Evolutionary conservation across 768 basidiomycete genomes (phyloP).

Genomic region (Amanita rubescens): DNA sequence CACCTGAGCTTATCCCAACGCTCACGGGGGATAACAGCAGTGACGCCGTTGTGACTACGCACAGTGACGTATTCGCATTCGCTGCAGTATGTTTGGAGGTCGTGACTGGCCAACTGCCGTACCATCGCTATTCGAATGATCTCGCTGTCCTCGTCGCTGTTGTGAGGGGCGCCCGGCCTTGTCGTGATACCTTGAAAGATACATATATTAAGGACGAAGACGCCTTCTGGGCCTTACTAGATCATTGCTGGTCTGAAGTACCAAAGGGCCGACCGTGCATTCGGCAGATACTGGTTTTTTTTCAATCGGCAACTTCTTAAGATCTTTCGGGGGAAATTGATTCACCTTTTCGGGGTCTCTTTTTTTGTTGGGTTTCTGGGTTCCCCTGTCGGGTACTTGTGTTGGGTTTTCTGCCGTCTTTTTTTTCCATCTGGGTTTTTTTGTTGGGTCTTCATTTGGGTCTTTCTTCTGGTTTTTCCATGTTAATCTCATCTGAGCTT

Average conservation of each 20-base stretch:
- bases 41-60: slow-evolving; percentile 30
- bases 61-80: slow-evolving; percentile 54
- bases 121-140: slow-evolving; percentile 45
- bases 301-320: slow-evolving; percentile 14
- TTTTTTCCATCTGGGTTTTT: no score
- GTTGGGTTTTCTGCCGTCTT: no score
- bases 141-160: slow-evolving; percentile 50
- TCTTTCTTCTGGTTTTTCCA: no score
- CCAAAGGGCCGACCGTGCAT: slow-evolving; percentile 34
- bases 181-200: slow-evolving; percentile 25
- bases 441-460: no score
- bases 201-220: slow-evolving; percentile 24
- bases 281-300: slow-evolving; percentile 25
- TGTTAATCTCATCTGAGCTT: no score
- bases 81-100: slow-evolving; percentile 48
- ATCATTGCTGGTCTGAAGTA: slow-evolving; percentile 38
- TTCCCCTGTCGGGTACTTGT: no score
- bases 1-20: slow-evolving; percentile 47
- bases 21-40: slow-evolving; percentile 15
- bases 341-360: no score
- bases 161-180: slow-evolving; percentile 42
- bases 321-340: no score
- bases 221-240: slow-evolving; percentile 36
- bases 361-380: no score
- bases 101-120: slow-evolving; percentile 44